These are phyloP conservation scores for Penicillium desertorum DNA, from an alignment of 495 filamentous ascomycete species.

Conservation along the genomic window DNA sequence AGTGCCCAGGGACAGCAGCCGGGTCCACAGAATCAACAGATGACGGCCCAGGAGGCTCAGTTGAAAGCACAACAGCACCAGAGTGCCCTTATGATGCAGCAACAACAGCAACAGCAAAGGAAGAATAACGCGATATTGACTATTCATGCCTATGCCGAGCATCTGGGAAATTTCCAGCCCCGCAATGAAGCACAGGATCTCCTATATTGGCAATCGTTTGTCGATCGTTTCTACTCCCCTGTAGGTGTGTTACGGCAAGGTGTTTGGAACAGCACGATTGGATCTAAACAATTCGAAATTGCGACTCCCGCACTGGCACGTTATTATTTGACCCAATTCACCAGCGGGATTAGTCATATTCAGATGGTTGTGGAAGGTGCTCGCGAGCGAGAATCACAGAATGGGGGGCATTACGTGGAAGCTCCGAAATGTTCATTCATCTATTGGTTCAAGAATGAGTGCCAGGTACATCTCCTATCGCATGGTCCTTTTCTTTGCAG, in stretches of 20 bases:
- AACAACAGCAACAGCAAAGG: slow-evolving; percentile 38
- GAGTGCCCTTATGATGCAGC: slow-evolving; percentile 49
- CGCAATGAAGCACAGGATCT: slow-evolving; percentile 60
- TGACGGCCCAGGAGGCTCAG: slow-evolving; percentile 44
- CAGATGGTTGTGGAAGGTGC: slow-evolving; percentile 67
- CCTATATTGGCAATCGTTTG: slow-evolving; percentile 70
- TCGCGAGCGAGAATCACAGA: slow-evolving; percentile 55
- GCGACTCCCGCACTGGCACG: slow-evolving; percentile 69
- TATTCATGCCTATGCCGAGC: slow-evolving; percentile 68
- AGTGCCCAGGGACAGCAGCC: slow-evolving; percentile 42
- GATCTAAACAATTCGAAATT: slow-evolving; percentile 75
- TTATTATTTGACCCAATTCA: slow-evolving; percentile 79
- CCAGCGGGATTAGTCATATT: slow-evolving; percentile 76
- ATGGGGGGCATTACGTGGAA: slow-evolving; percentile 65
- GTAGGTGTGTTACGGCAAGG: slow-evolving; percentile 67
- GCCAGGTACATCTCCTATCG: slow-evolving; percentile 54
- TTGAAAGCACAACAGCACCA: slow-evolving; percentile 48
- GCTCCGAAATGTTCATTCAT: slow-evolving; percentile 61
- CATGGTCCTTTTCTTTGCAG: neutral
- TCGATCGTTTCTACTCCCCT: slow-evolving; percentile 71
- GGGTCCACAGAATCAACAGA: slow-evolving; percentile 42
- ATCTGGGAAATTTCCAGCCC: slow-evolving; percentile 62
- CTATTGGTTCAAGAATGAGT: slow-evolving; percentile 71
- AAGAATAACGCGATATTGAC: slow-evolving; percentile 60
- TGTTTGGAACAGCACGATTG: slow-evolving; percentile 51